Evolutionary conservation across 495 filamentous ascomycete species (phyloP), one percentile per base, ranked within the genome.

Genomic region (Xylaria acuta): DNA sequence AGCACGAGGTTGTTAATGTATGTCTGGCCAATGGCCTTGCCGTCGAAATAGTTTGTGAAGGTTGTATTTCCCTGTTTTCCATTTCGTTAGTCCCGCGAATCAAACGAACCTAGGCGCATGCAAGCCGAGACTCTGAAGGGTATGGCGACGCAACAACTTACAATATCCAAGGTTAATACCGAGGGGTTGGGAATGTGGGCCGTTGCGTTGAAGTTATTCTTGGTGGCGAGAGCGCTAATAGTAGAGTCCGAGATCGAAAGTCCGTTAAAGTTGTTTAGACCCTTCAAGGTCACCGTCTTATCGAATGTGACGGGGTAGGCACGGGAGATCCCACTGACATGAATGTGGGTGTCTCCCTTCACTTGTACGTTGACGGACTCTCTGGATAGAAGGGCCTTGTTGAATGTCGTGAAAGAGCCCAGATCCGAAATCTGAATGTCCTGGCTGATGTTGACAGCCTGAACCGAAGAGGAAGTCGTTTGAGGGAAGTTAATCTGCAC

Each of bases 111-210:
- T 38, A 25, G 32, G 6, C 3, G 5, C 2, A 51, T 36, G 1
- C 45, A 51, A 53, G 27, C n/a, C 11, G 3, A 56, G 6, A 18
- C 16, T 18, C 32, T 32, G 8, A 34, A 32, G 49, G 22, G 25
- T 22, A 47, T 12, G 8, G 8, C 27, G 20, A 14, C 40, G 6
- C 16, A 27, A 53, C 6, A 58, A 79, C 84, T 73, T 84, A 92
- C 91, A 79, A 94, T 84, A 25, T 83, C 78, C 59, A 95, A 81
- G 7, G 88, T 88, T 79, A 93, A 82, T 64, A 89, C 79, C 4
- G 92, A 90, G 6, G 86, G 88, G 77, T 95, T 95, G 69, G 92
- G 92, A 47, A 95, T 92, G 65, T 76, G 82, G 45, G 88, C 86
- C 5, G 81, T 86, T 74, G 88, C 92, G 41, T 86, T 82, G 83